Evolutionary conservation across 2,329 filamentous ascomycete species (phyloP), one percentile per base, ranked within the genome.

Genomic region (Nothophaeocryptopus gaeumannii): DNA sequence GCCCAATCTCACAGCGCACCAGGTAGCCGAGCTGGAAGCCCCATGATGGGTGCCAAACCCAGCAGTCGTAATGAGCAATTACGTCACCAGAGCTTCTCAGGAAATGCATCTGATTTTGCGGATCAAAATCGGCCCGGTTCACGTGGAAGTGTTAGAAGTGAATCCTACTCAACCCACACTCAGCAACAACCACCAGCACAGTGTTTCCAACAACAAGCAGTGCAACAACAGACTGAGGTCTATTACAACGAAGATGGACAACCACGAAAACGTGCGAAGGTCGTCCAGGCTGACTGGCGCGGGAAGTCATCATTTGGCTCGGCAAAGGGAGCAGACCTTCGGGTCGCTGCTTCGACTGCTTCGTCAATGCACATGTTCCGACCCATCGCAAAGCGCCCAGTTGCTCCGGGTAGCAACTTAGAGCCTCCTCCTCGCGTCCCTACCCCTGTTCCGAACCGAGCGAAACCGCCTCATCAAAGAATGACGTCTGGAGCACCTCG

Each of bases 341-440:
- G 91, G 41, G 89, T 96, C n/a, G 85, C 88, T 53, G 92, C 92
- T 39, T 95, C 89, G 66, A 95, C 88, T 12, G 86, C 91, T 38
- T 89, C 89, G 36, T 96, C 91, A 5, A 78, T 97, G 51, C 86
- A 92, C 37, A 85, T 85, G 40, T 87, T 96, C 67, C 82, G 90
- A 38, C 92, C 92, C 3, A 78, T 88, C 49, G 76, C 79, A 14
- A 68, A 72, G 39, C 72, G 71, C 30, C 72, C 78, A 16, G 71
- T 70, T 20, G 76, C 77, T 13, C 66, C 68, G 3, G 65, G 73
- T 31, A 77, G 68, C 40, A 82, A 88, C 59, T 70, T 86, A 5
- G 85, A 90, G 58, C 84, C 88, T 58, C 70, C 84, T n/a, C 86
- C 87, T 32, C 80, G 88, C 52, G 86, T 84, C 13, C 88, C 88